Base-by-base conservation (phyloP, 306 rosid genomes). In the Myrica gale region DNA sequence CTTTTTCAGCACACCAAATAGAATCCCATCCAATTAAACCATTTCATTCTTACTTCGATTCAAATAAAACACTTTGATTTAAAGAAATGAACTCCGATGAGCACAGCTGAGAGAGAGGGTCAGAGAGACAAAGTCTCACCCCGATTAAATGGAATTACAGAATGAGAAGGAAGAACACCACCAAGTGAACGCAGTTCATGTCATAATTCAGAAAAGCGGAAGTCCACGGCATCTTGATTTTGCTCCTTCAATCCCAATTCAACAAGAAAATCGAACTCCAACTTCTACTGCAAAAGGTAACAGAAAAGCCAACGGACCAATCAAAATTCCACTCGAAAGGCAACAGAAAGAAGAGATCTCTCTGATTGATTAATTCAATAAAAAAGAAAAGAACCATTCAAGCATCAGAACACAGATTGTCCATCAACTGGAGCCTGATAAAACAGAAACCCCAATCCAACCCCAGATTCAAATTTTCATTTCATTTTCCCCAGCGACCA, bases 171-270 rank as follows among this genome's bases (percentile, higher is more conserved):
- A 89, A 94, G 90, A 94, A 94, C 80, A 90, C 97, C 87, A 90
- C 97, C 90, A 91, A 88, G 67, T 90, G 87, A 89, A 93, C 97
- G 69, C 94, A 85, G 62, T 87, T 91, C 57, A 92, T 84, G 79
- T 78, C 84, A 82, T 89, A 90, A 82, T 73, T 74, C 70, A 88
- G 89, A 73, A 87, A 88, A 42, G 92, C 69, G 23, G 91, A 83
- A 75, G 91, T 88, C 98, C 98, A 94, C 88, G 90, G 88, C 98
- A 94, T 94, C 89, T 86, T 91, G 92, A 82, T 75, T 79, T 69
- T 71, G 79, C 65, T 68, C 78, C 69, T 79, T 66, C 68, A 86
- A 79, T 80, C 80, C 85, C 87, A 84, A 67, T 67, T 77, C 63
- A 66, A 15, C 48, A 82, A 61, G 69, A 68, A 72, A 68, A 51